These are phyloP conservation scores for Lichtheimia ramosa DNA, from an alignment of 371 early-diverging fungal genomes.

Conservation along the genomic window DNA sequence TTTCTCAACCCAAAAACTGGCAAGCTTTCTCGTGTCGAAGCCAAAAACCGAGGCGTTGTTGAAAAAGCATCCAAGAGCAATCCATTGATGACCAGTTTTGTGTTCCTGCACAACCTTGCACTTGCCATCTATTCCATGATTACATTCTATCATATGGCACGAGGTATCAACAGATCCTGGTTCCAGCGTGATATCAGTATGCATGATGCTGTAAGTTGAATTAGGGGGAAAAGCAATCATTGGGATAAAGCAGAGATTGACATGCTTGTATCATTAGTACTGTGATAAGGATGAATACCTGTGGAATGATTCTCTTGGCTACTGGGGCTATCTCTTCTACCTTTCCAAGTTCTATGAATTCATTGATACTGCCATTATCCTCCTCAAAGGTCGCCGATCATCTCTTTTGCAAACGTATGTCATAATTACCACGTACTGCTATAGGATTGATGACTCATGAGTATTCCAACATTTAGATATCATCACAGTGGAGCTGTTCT, in stretches of 20 bases:
- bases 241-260: too few species aligned
- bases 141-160: constrained; percentile 66
- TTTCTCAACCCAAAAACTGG: constrained; percentile 63
- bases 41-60: constrained; percentile 41
- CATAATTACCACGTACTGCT: too few species aligned
- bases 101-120: constrained; percentile 68
- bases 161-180: constrained; percentile 52
- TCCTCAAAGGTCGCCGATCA: constrained; percentile 77
- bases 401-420: constrained; percentile 73
- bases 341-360: constrained; percentile 89
- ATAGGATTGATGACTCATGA: too few species aligned
- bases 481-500: constrained; percentile 89
- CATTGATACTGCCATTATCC: constrained; percentile 83
- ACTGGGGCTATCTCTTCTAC: constrained; percentile 83
- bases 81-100: constrained; percentile 63
- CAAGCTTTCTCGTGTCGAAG: constrained; percentile 53
- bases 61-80: constrained; percentile 35
- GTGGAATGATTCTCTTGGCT: constrained; percentile 74
- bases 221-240: not conserved
- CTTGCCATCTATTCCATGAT: constrained; percentile 71
- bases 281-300: constrained; percentile 68
- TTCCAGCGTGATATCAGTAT: constrained; percentile 32
- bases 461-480: constrained; percentile 30
- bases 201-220: constrained; percentile 53
- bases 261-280: constrained; percentile 32